Base-by-base conservation (phyloP, 192 early-diverging fungal genomes). In the Glomus cerebriforme region DNA sequence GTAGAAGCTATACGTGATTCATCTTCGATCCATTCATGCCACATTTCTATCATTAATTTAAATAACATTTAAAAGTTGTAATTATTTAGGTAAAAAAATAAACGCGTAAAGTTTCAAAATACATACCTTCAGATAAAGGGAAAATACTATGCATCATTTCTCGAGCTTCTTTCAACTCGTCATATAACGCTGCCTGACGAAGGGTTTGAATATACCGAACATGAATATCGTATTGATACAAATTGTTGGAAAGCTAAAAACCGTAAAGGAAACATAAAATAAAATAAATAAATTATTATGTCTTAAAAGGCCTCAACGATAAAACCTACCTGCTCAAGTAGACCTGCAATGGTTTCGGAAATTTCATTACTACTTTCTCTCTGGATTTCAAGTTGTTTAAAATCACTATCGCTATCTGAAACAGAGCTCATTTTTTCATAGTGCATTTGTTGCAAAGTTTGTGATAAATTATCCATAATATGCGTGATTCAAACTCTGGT, bases 11-110 rank as follows among this genome's bases (percentile, higher is more conserved):
- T 73, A 13, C 81, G 81, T 31, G 82, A 81, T 59, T 92, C 91
- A 75, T 92, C 92, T 37, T 92, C 79, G 64, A 94, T 89, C 93
- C 92, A 93, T 66, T 92, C 88, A 70, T 90, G 45, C 92, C 92
- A 95, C 31, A 94, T 80, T 15, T 85, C 93, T 94, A 82, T 19
- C 34, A 29, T 29, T 60, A n/a, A 5, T 12, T 10, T 43, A 43
- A 60, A 68, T 77, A 27, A 81, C 8, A 7, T 7, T 39, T 39
- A n/a, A n/a, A n/a, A n/a, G n/a, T n/a, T n/a, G n/a, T n/a, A n/a
- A n/a, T n/a, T n/a, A n/a, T n/a, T n/a, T n/a, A n/a, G n/a, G n/a
- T 31, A 26, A 37, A 15, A 19, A n/a, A 24, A n/a, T 62, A 9
- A 54, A 39, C 24, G 29, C 0, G 7, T 76, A 54, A 13, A 15